Percentiles rank a stretch among this genome's conserved stretches.
These are phyloP conservation scores for Lepidium africanum DNA, from an alignment of 345 rosid genomes.

Conservation along the genomic window DNA sequence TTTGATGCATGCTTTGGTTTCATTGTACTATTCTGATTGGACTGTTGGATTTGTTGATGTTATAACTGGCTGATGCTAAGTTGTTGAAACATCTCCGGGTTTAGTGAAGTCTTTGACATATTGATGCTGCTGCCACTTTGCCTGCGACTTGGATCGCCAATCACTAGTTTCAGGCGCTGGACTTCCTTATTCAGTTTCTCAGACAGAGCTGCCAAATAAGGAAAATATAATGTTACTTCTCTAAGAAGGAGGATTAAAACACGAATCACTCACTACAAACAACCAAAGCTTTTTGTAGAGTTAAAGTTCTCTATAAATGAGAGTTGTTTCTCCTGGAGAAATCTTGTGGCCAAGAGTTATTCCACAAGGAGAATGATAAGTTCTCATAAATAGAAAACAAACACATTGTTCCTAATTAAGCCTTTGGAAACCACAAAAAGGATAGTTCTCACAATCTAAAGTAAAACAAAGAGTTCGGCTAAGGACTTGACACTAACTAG, in stretches of 20 bases:
- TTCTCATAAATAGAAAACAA: not conserved
- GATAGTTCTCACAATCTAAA: not conserved
- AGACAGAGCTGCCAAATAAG: slow-evolving; percentile 35
- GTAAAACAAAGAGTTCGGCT: not conserved
- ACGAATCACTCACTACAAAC: not conserved
- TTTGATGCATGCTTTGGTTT: not conserved
- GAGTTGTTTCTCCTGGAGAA: not conserved
- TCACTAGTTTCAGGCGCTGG: slow-evolving; percentile 32
- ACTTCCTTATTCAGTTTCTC: slow-evolving; percentile 42
- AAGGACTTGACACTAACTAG: not conserved
- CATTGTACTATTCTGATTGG: not conserved
- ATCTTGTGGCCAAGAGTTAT: not conserved
- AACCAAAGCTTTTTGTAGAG: not conserved
- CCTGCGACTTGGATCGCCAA: slow-evolving; percentile 32
- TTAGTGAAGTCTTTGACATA: slow-evolving; percentile 14
- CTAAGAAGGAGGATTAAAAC: not conserved
- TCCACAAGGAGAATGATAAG: not conserved
- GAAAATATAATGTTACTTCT: not conserved
- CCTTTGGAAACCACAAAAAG: not conserved
- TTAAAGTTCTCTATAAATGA: not conserved
- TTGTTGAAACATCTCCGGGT: slow-evolving; percentile 27
- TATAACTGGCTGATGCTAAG: slow-evolving; percentile 20
- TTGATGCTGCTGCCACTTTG: slow-evolving; percentile 8
- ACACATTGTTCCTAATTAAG: not conserved
- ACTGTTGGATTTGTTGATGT: slow-evolving; percentile 27